Evolutionary conservation across 1,284 basidiomycete species (phyloP).

Genomic region (Takashimella koratensis): DNA sequence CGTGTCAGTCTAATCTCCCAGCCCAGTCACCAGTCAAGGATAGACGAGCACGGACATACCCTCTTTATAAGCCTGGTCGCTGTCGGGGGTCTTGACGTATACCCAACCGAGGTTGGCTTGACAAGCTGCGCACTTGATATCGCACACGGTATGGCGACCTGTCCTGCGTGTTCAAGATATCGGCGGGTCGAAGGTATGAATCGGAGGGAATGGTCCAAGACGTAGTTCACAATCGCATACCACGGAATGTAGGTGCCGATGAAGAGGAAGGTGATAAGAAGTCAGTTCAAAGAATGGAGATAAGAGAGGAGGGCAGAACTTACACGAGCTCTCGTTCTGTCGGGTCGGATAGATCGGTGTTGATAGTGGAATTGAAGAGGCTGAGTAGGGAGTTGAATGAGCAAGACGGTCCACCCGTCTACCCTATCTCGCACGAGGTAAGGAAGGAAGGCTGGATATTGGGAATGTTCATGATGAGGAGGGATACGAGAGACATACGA

Average conservation of each 20-base stretch:
- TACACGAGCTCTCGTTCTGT: slow-evolving; percentile 46
- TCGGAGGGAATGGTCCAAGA: neutral
- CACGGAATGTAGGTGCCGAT: neutral
- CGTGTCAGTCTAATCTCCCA: neutral
- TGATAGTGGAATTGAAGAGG: slow-evolving; percentile 48
- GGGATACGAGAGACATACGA: slow-evolving; percentile 32
- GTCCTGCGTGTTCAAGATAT: slow-evolving; percentile 26
- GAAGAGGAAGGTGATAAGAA: neutral
- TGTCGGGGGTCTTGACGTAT: slow-evolving; percentile 45
- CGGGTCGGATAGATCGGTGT: slow-evolving; percentile 41
- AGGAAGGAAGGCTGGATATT: neutral
- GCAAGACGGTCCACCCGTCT: no score
- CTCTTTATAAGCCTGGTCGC: slow-evolving; percentile 49
- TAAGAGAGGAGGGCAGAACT: slow-evolving; percentile 6
- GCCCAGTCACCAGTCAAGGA: neutral
- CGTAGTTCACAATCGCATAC: neutral
- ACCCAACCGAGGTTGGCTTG: slow-evolving; percentile 44
- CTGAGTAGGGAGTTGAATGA: slow-evolving; percentile 14
- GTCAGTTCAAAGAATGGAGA: neutral
- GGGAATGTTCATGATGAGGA: neutral
- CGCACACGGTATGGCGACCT: slow-evolving; percentile 46
- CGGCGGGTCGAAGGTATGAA: neutral
- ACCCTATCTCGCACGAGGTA: neutral
- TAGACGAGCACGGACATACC: slow-evolving; percentile 20
- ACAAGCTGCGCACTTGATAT: slow-evolving; percentile 43